Evolutionary conservation across 2,329 filamentous ascomycete species (phyloP), one percentile per base, ranked within the genome.

Genomic region (Exophiala sideris): DNA sequence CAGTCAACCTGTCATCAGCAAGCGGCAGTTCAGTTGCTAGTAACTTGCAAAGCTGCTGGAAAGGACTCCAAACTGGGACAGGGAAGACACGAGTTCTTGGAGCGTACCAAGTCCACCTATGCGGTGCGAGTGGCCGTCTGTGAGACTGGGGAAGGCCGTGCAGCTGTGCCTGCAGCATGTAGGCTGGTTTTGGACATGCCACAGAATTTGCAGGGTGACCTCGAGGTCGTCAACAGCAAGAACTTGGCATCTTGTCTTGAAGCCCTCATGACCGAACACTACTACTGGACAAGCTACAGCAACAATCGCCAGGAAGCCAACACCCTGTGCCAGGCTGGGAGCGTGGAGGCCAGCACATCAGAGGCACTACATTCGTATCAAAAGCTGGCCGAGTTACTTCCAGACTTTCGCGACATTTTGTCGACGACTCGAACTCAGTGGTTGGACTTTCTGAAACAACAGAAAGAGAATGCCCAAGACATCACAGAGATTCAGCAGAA

Each of bases 231-330:
- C 44, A 56, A 47, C 42, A 48, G 51, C 48, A 52, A 52, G 21
- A 46, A 68, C 14, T 59, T 84, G 20, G 71, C 74, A 42, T 62
- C 70, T 8, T 88, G 84, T 60, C 68, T 84, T 3, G 73, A 70
- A 42, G 76, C 76, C 3, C 67, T 87, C 1, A 77, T 79, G 42
- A 74, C 75, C 14, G 73, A 77, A 20, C 75, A 78, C 1, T 81
- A 83, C 41, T 79, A 75, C 65, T 87, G 83, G 83, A 84, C 77
- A 1, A 85, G 82, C 20, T 87, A 83, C 70, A 82, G 80, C 60
- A 84, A 84, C 66, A 80, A 76, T 53, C 74, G 77, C 51, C 80
- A 84, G 52, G 83, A 84, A 59, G 82, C 82, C 2, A 71, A 82
- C 40, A 69, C 82, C 14, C 81, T 87, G 61, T 87, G 85, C 59